Percentiles rank a stretch among this genome's conserved stretches.
Conservation (phyloP, 345 rosid genomes). For the Eucalyptus sp. region DNA sequence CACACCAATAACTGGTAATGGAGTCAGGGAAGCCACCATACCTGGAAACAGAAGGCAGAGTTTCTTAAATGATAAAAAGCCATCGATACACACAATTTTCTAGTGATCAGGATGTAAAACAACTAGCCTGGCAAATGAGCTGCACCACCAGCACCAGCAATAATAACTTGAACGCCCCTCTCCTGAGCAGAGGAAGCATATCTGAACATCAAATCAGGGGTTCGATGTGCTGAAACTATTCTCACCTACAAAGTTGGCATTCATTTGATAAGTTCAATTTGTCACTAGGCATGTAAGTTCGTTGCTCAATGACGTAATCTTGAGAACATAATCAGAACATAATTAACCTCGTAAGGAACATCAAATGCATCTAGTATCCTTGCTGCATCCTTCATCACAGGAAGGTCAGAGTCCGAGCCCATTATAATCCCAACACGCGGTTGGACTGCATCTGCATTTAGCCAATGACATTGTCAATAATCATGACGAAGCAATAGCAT, state of each 20-base stretch:
- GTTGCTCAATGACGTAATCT: background rate
- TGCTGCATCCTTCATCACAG: slow-evolving; percentile 93
- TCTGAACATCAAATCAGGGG: slow-evolving; percentile 80
- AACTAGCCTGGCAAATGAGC: slow-evolving; percentile 87
- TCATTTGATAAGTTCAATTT: background rate
- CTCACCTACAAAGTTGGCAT: slow-evolving; percentile 34
- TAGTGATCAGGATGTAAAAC: background rate
- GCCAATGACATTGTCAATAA: background rate
- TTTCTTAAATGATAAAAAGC: background rate
- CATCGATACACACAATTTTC: background rate
- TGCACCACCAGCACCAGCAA: slow-evolving; percentile 99
- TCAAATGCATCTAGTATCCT: slow-evolving; percentile 48
- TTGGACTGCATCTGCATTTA: slow-evolving; percentile 42
- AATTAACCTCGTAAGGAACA: slow-evolving; percentile 64
- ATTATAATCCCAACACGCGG: slow-evolving; percentile 83
- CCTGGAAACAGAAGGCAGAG: slow-evolving; percentile 27
- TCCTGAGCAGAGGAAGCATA: slow-evolving; percentile 67
- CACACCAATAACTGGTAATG: slow-evolving; percentile 85
- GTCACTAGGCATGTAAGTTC: background rate
- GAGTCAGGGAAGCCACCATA: slow-evolving; percentile 93
- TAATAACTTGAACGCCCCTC: slow-evolving; percentile 69
- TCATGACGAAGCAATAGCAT: background rate
- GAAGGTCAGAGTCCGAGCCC: slow-evolving; percentile 98
- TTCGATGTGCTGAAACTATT: slow-evolving; percentile 88
- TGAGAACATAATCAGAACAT: background rate